Base-by-base conservation (phyloP, 192 early-diverging fungal genomes). In the Umbelopsis isabellina region DNA sequence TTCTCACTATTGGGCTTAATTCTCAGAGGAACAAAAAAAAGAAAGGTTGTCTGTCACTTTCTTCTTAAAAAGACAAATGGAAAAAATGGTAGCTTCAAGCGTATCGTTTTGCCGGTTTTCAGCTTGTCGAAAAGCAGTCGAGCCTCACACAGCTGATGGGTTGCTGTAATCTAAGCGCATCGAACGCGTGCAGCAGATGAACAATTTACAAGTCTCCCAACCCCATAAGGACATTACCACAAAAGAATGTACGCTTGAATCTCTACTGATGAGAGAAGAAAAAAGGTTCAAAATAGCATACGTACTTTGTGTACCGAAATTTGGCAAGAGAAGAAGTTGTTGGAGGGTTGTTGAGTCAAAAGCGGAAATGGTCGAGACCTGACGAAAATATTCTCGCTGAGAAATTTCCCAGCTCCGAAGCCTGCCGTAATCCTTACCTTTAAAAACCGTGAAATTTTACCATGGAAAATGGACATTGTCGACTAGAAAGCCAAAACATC, bases 351-450 rank as follows among this genome's bases (percentile, higher is more conserved):
- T 41, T 41, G 37, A 41, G 37, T 41, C 37, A 41, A 25, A 61
- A 61, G 55, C 55, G 55, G 55, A 61, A 61, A 61, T 61, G 55
- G 55, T 61, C 55, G 55, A 61, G 55, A 61, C 55, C 30, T 27
- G 55, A 61, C 55, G 55, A 61, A 49, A 49, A 49, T 49, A 49
- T 49, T 49, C 18, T 21, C 37, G 37, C 6, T 41, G 37, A 49
- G 12, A 49, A 30, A 30, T 30, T 49, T 49, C 48, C 18, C 18
- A 49, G 48, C 48, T 49, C 48, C 48, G 48, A 16, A 41, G 21
- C 51, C 21, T 25, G 6, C 51, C 21, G 51, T 52, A 12, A 3
- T 23, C 51, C 51, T 23, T 10, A 8, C 25, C 21, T 23, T 23
- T 25, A 25, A 3, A 52, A 7, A 21, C 22, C 22, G 4, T 2